phyloP scores from a whole-genome alignment of 1,139 yeast species.

The Hemisphaericaspora subhashii region DNA sequence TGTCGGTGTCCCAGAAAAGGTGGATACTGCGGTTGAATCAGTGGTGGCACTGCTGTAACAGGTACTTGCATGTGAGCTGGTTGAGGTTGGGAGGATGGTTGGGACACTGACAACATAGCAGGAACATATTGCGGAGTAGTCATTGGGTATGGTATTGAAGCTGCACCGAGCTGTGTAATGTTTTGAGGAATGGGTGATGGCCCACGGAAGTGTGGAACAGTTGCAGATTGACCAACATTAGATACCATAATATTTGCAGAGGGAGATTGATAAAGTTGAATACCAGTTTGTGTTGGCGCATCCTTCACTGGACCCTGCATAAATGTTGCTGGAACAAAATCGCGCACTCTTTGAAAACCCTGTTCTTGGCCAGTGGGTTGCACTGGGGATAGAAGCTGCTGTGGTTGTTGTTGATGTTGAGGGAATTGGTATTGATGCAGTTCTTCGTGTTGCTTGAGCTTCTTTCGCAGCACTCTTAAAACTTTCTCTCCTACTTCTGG shows the following conservation, averaged over 20 bases:
- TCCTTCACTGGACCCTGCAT: background rate
- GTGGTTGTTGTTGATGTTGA: slow-evolving; percentile 3
- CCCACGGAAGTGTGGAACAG: too few relatives aligned
- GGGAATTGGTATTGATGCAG: slow-evolving; percentile 4
- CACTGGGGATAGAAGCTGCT: background rate
- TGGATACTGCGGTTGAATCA: too few relatives aligned
- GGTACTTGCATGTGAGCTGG: background rate
- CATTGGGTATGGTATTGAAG: too few relatives aligned
- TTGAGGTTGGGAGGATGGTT: background rate
- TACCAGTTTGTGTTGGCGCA: background rate
- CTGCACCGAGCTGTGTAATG: too few relatives aligned
- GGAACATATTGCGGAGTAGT: too few relatives aligned
- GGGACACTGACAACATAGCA: background rate
- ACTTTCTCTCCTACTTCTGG: slow-evolving; percentile 37
- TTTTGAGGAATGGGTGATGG: too few relatives aligned
- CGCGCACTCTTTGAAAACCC: background rate
- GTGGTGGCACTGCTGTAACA: background rate
- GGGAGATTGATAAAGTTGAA: background rate
- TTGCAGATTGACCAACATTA: too few relatives aligned
- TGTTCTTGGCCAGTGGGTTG: background rate
- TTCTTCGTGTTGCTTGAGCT: slow-evolving; percentile 10
- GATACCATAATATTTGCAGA: too few relatives aligned
- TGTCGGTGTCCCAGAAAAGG: slow-evolving; percentile 2
- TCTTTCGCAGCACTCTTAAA: slow-evolving; percentile 25
- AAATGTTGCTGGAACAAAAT: background rate